phyloP scores from a whole-genome alignment of 805 yeast species.

The Naumovozyma baii region DNA sequence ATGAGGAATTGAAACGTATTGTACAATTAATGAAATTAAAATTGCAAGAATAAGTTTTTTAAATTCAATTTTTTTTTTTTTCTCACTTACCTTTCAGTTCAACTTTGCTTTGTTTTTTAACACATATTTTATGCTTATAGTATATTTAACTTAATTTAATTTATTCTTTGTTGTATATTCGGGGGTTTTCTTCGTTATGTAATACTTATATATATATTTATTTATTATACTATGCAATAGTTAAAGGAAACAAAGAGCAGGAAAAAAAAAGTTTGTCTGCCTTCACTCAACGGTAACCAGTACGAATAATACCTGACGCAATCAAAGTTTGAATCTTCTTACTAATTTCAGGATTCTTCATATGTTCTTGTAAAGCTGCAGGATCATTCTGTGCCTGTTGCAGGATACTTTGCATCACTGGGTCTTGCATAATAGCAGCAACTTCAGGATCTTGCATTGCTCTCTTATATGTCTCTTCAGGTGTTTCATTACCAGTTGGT shows the following conservation, averaged over 20 bases:
- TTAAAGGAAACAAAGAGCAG: too few species aligned
- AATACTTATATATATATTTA: too few species aligned
- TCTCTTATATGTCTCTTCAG: slow-evolving; percentile 88
- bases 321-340: slow-evolving; percentile 80
- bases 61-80: neutral
- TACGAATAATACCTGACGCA: slow-evolving; percentile 95
- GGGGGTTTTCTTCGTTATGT: too few species aligned
- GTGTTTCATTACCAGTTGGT: slow-evolving; percentile 72
- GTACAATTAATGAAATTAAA: neutral
- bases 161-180: too few species aligned
- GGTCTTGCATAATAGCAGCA: slow-evolving; percentile 78
- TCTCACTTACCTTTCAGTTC: slow-evolving; percentile 1
- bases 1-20: slow-evolving; percentile 48
- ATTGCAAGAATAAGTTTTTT: neutral
- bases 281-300: slow-evolving; percentile 41
- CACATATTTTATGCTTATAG: neutral
- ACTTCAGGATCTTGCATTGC: slow-evolving; percentile 91
- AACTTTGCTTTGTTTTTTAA: neutral
- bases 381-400: slow-evolving; percentile 93
- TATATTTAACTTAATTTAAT: too few species aligned
- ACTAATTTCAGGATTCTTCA: slow-evolving; percentile 89
- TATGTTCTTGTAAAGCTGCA: slow-evolving; percentile 93
- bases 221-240: too few species aligned
- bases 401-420: slow-evolving; percentile 90
- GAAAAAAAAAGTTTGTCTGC: too few species aligned